Evolutionary conservation across 257 asterid species (phyloP).

Genomic region (Nemophila menziesii): DNA sequence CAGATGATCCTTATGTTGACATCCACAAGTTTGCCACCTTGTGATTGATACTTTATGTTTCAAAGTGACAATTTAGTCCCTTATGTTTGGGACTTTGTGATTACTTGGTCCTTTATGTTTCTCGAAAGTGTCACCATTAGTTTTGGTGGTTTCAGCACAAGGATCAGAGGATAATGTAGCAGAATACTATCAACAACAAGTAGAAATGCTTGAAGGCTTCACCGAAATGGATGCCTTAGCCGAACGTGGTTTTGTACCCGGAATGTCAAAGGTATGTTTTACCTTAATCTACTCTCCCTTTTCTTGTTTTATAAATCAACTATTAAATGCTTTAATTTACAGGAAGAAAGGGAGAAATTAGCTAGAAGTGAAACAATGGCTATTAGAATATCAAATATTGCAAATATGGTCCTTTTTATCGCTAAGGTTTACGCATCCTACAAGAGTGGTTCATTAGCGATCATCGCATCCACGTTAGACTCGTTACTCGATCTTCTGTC

Average conservation of each 20-base stretch:
- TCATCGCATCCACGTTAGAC: conserved; percentile 44
- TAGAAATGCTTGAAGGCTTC: conserved; percentile 40
- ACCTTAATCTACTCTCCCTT: not conserved
- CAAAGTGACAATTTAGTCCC: no score
- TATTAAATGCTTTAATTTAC: conserved; percentile 10
- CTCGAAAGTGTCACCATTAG: not conserved
- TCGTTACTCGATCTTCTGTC: conserved; percentile 45
- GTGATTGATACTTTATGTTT: no score
- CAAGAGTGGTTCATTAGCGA: conserved; percentile 42
- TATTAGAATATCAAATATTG: conserved; percentile 38
- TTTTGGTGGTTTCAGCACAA: conserved; percentile 15
- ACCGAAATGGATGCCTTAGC: conserved; percentile 39
- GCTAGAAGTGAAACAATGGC: conserved; percentile 43
- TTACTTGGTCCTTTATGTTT: no score
- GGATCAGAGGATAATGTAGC: conserved; percentile 39
- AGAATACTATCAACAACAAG: conserved; percentile 42
- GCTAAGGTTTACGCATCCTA: conserved; percentile 45
- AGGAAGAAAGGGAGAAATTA: conserved; percentile 40
- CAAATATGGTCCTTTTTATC: conserved; percentile 42
- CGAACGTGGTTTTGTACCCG: conserved; percentile 32
- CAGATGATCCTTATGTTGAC: no score
- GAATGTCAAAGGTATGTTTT: conserved; percentile 38
- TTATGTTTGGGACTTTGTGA: no score
- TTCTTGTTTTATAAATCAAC: not conserved
- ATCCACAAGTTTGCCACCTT: no score